Evolutionary conservation across 73 alveolate genomes (phyloP).

Genomic region (Tetrahymena malaccensis): DNA sequence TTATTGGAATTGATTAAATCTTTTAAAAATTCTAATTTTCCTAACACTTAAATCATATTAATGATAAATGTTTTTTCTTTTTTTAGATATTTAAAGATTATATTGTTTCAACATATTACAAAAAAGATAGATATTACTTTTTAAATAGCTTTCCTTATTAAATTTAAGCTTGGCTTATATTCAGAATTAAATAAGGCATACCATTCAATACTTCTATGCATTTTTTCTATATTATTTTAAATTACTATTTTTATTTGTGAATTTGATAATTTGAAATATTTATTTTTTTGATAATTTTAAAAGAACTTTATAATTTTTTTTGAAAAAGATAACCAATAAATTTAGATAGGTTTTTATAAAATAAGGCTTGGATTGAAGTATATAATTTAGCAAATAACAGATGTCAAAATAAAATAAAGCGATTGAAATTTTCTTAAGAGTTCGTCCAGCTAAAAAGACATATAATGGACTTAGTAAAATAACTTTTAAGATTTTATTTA

Average conservation of each 20-base stretch:
- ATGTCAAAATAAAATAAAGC: background rate
- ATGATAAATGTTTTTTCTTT: too few species aligned
- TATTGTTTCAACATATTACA: too few species aligned
- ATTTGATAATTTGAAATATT: background rate
- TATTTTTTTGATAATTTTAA: background rate
- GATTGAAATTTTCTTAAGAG: conserved; percentile 64
- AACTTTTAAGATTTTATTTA: conserved; percentile 17
- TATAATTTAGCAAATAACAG: background rate
- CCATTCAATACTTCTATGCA: background rate
- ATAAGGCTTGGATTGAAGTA: background rate
- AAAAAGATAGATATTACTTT: too few species aligned
- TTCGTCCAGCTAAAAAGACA: conserved; percentile 59
- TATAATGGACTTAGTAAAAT: conserved; percentile 20
- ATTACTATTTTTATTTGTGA: background rate
- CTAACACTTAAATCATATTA: too few species aligned
- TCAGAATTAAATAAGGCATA: background rate
- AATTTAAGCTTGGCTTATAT: background rate
- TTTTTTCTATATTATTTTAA: background rate
- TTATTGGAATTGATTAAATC: too few species aligned
- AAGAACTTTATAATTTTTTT: background rate
- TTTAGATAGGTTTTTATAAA: background rate
- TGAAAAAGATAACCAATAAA: background rate
- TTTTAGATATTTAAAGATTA: too few species aligned
- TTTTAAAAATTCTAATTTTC: too few species aligned
- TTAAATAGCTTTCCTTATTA: too few species aligned